Evolutionary conservation across 2,329 filamentous ascomycete species (phyloP).

Genomic region (Fusarium sp.): DNA sequence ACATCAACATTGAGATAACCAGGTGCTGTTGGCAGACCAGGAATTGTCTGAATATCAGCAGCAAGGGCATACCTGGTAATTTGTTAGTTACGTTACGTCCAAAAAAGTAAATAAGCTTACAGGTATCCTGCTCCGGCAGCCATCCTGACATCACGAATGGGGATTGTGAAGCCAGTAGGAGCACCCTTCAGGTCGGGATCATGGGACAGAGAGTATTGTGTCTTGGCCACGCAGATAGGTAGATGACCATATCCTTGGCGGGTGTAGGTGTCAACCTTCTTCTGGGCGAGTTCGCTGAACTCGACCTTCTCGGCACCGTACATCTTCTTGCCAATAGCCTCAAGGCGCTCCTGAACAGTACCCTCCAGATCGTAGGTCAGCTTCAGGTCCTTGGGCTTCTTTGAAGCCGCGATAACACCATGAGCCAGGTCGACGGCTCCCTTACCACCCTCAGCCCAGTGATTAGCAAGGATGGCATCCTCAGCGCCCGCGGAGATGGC

Average conservation of each 20-base stretch:
- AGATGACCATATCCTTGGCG: constrained; percentile 91
- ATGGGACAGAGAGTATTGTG: constrained; percentile 95
- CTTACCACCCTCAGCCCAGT: constrained; percentile 95
- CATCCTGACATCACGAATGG: constrained; percentile 92
- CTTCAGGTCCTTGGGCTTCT: constrained; percentile 87
- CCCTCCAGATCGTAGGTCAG: constrained; percentile 86
- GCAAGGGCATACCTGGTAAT: constrained; percentile 81
- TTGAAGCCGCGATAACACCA: constrained; percentile 83
- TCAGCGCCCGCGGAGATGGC: constrained; percentile 91
- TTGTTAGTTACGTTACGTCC: constrained; percentile 48
- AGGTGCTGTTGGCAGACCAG: constrained; percentile 91
- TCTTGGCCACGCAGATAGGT: constrained; percentile 97
- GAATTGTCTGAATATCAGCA: constrained; percentile 98
- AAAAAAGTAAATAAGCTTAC: constrained; percentile 60
- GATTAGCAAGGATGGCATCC: constrained; percentile 92
- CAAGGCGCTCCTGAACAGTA: constrained; percentile 87
- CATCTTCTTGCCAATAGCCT: constrained; percentile 90
- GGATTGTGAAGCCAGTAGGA: constrained; percentile 91
- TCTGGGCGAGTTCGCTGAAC: constrained; percentile 92
- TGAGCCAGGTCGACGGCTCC: constrained; percentile 90
- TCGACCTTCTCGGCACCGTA: constrained; percentile 91
- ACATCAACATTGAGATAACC: constrained; percentile 95
- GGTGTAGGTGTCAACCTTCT: constrained; percentile 96
- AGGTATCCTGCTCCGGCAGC: constrained; percentile 94
- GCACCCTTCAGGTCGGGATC: constrained; percentile 95